A percentile compares a stretch with the other conserved stretches of the same genome.
Evolutionary conservation across 176 grass and related monocot species (phyloP).

Genomic region (Poa annua): DNA sequence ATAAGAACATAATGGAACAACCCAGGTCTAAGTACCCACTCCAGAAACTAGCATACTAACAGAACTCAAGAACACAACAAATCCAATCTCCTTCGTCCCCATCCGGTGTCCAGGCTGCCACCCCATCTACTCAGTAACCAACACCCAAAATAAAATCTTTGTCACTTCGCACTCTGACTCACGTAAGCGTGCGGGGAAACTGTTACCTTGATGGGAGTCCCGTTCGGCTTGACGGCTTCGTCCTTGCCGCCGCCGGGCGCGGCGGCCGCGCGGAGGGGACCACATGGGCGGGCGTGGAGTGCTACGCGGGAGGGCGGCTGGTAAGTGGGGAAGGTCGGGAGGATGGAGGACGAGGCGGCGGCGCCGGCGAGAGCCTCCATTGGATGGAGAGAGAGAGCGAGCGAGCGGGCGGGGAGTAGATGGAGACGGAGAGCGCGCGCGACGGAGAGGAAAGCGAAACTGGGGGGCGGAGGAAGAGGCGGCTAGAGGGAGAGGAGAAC

Average conservation of each 20-base stretch:
- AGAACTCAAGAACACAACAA: neutral
- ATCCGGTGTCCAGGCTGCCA: neutral
- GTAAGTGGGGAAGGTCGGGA: neutral
- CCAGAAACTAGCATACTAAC: neutral
- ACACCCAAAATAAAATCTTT: neutral
- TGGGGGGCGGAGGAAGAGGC: slow-evolving; percentile 47
- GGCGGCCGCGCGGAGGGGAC: slow-evolving; percentile 34
- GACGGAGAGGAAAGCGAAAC: slow-evolving; percentile 1
- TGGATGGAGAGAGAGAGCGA: neutral
- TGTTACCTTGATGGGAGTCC: slow-evolving; percentile 52
- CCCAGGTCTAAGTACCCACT: neutral
- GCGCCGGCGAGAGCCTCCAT: slow-evolving; percentile 54
- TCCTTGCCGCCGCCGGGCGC: slow-evolving; percentile 42
- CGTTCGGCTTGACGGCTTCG: slow-evolving; percentile 38
- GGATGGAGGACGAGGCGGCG: slow-evolving; percentile 34
- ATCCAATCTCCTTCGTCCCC: neutral
- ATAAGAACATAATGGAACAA: neutral
- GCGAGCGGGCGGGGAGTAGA: neutral
- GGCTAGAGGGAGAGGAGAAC: slow-evolving; percentile 29
- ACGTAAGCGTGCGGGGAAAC: neutral
- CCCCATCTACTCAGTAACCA: slow-evolving; percentile 1
- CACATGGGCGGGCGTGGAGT: slow-evolving; percentile 25
- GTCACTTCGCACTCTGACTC: neutral
- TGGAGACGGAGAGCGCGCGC: neutral
- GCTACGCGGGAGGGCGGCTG: slow-evolving; percentile 31